phyloP scores from a whole-genome alignment of 1,284 basidiomycete genomes.

The Cutaneotrichosporon sp. region DNA sequence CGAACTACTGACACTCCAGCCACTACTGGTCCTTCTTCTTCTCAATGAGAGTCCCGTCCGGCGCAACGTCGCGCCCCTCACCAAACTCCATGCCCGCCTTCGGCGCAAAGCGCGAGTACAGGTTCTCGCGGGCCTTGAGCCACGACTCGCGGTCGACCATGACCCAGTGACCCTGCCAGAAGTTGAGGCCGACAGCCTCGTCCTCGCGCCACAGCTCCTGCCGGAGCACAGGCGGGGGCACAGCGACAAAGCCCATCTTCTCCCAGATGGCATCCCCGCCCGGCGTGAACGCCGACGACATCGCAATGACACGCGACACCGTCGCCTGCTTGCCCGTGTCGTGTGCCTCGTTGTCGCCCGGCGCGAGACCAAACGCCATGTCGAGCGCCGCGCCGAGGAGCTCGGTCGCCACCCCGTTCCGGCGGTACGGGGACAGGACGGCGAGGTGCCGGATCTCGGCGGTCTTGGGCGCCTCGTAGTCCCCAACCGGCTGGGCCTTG shows the following conservation, averaged over 20 bases:
- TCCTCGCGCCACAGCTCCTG: slow-evolving; percentile 7
- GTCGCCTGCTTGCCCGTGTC: slow-evolving; percentile 1
- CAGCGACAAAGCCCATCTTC: slow-evolving; percentile 58
- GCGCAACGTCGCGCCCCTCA: neutral
- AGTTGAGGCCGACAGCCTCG: slow-evolving; percentile 17
- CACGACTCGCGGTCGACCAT: slow-evolving; percentile 19
- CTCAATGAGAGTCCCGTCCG: neutral
- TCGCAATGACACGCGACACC: slow-evolving; percentile 55
- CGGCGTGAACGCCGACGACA: slow-evolving; percentile 60
- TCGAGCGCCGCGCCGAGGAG: slow-evolving; percentile 63
- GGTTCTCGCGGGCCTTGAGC: slow-evolving; percentile 10
- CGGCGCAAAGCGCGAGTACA: slow-evolving; percentile 6
- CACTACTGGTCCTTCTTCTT: slow-evolving; percentile 1
- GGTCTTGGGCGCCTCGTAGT: slow-evolving; percentile 25
- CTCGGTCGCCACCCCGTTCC: slow-evolving; percentile 64
- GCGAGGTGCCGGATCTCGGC: slow-evolving; percentile 76
- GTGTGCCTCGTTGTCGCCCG: neutral
- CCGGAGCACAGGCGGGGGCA: neutral
- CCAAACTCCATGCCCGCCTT: neutral
- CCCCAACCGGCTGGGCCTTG: neutral
- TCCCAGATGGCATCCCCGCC: slow-evolving; percentile 53
- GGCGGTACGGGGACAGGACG: slow-evolving; percentile 66
- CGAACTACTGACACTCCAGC: neutral
- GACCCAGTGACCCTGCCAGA: slow-evolving; percentile 26
- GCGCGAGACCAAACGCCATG: slow-evolving; percentile 58